These are phyloP conservation scores for Xylariales sp. DNA, from an alignment of 2,329 filamentous ascomycete species.

Conservation along the genomic window DNA sequence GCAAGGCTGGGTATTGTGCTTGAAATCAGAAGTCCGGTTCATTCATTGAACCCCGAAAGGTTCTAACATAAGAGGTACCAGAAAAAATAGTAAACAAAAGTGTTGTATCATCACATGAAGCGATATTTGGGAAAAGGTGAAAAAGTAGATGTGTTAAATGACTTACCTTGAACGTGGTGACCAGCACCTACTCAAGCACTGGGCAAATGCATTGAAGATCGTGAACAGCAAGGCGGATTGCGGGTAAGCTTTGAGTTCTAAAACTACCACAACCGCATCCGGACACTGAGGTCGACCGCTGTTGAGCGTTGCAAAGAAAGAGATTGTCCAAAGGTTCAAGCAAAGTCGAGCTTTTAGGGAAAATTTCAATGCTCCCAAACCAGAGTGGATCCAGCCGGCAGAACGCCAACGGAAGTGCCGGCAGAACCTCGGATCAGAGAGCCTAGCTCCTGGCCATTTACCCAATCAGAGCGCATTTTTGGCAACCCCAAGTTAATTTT, in stretches of 20 bases:
- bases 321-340: no score
- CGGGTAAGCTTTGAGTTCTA: not conserved
- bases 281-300: no score
- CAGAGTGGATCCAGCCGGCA: no score
- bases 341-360: no score
- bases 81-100: conserved; percentile 65
- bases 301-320: no score
- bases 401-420: no score
- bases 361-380: no score
- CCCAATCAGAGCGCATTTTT: conserved; percentile 1
- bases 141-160: not conserved
- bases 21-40: conserved; percentile 89
- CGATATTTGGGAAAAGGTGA: not conserved
- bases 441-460: not conserved
- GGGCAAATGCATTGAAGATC: no score
- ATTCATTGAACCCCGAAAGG: conserved; percentile 67
- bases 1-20: no score
- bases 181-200: no score
- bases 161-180: not conserved
- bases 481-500: conserved; percentile 1
- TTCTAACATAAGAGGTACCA: conserved; percentile 98
- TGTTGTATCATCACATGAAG: conserved; percentile 65
- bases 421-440: conserved; percentile 5
- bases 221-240: no score
- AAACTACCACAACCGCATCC: no score